Base-by-base conservation (phyloP, 176 grass and related monocot species). In the Aechmea fasciata region DNA sequence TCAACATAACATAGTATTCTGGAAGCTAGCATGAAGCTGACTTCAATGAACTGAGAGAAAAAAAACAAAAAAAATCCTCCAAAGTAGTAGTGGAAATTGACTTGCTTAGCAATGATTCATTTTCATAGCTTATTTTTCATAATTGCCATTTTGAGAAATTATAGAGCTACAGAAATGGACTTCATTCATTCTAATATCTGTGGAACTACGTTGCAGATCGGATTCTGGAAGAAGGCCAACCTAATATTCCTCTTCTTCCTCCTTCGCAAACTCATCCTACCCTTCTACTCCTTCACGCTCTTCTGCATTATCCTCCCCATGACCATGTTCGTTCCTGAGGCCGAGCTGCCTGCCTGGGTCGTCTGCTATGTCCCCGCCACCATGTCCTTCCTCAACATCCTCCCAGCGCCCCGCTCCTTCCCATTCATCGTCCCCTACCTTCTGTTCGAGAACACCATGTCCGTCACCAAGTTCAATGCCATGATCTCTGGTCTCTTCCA, bases 361-460 rank as follows among this genome's bases (percentile, higher is more conserved):
- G 95, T 99, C 25, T 99, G 95, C 78, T 99, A 99, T 65, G 78
- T 99, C 11, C 95, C 95, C 0, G 95, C 90, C 51, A 66, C 76
- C 8, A 90, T 92, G 77, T 99, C 95, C 47, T 63, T 99, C 3
- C 90, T 99, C 12, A 99, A 99, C 66, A 87, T 94, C 80, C 84
- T 99, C 0, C 95, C 95, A 0, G 88, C 95, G 0, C 95, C 82
- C 0, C 83, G 86, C 59, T 99, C 95, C 0, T 90, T 99, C 72
- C 95, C 95, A 11, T 99, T 99, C 75, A 87, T 94, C 77, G 91
- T 99, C 63, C 95, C 95, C 0, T 94, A 93, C 69, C 90, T 99
- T 29, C 95, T 99, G 12, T 99, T 99, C 2, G 95, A 99, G 75
- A 99, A 99, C 80, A 99, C 95, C 64, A 99, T 99, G 95, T 99